phyloP scores from a whole-genome alignment of 2,329 filamentous ascomycete species.

The Neurospora sp. region DNA sequence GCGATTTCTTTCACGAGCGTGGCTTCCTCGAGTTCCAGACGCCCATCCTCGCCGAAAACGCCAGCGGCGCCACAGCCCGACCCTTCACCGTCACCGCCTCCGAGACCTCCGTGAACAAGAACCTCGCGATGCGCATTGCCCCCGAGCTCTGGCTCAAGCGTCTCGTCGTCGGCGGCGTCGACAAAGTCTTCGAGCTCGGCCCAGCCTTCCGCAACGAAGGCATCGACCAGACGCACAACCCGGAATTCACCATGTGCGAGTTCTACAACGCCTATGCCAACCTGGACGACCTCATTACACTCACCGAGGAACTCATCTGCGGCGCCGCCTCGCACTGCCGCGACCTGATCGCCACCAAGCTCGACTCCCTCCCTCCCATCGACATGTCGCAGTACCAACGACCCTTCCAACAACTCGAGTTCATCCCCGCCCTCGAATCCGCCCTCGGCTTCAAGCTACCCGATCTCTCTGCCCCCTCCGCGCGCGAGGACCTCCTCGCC shows the following conservation, averaged over 20 bases:
- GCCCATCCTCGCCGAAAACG: conserved; percentile 71
- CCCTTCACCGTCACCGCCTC: conserved; percentile 76
- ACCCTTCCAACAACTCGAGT: conserved; percentile 63
- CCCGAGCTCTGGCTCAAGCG: conserved; percentile 94
- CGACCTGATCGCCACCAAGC: conserved; percentile 33
- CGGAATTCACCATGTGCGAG: conserved; percentile 95
- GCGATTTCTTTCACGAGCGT: conserved; percentile 60
- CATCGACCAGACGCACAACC: conserved; percentile 85
- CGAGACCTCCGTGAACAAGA: conserved; percentile 56
- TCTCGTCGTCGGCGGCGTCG: conserved; percentile 78
- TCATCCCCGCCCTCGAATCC: conserved; percentile 69
- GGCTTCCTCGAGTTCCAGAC: conserved; percentile 84
- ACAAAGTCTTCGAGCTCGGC: conserved; percentile 87
- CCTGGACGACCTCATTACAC: conserved; percentile 61
- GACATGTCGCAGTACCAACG: conserved; percentile 35
- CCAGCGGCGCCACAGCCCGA: conserved; percentile 79
- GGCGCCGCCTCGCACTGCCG: conserved; percentile 46
- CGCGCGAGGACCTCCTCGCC: conserved; percentile 37
- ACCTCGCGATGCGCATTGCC: conserved; percentile 75
- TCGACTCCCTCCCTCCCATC: conserved; percentile 37
- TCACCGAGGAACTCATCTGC: conserved; percentile 63
- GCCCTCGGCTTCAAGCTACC: conserved; percentile 58
- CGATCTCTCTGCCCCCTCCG: conserved; percentile 44
- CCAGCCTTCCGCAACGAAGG: conserved; percentile 90
- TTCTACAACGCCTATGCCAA: conserved; percentile 86